Evolutionary conservation across 202 grass and related monocot genomes (phyloP), one percentile per base, ranked within the genome.

Genomic region (Panicum hallii): DNA sequence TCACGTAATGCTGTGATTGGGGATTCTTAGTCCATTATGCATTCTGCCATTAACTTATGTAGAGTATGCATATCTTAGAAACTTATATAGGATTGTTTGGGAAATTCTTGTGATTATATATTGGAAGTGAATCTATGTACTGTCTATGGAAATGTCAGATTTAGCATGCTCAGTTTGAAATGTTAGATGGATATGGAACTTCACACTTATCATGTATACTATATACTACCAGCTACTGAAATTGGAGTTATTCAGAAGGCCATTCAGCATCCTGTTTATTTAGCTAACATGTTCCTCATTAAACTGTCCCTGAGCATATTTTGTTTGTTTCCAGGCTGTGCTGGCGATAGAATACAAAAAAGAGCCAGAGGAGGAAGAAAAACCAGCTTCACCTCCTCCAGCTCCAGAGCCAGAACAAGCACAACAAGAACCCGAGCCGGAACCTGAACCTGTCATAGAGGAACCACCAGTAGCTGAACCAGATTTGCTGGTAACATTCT

Each of bases 301-400:
- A 30, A 47, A 41, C 84, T 81, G 49, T 20, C 84, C 7, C 76
- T 72, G 40, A 74, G 7, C 30, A 70, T 13, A 34, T 63, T 81
- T 85, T 63, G 9, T 67, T 67, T 88, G 9, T 53, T 81, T 64
- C 50, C 70, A 91, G 89, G 65, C 67, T 63, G 57, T 99, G 75
- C 74, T 99, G 49, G 86, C 97, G 45, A 99, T 99, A 83, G 97
- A 99, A 78, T 92, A 99, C 88, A 99, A 99, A 67, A 99, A 94
- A 83, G 88, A 93, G 17, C 45, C 87, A 75, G 91, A 94, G 90
- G 97, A 84, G 30, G 89, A 92, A 84, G 91, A 85, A 62, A 83
- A 88, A 66, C 84, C 73, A 12, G 56, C 89, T 44, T 94, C 84
- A 11, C 83, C 87, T 47, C 83, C 93, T 65, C 74, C 91, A 5